Percentiles rank a stretch among this genome's conserved stretches.
These are phyloP conservation scores for Naegleria gruberi DNA, from an alignment of 208 protist genomes.

Conservation along the genomic window DNA sequence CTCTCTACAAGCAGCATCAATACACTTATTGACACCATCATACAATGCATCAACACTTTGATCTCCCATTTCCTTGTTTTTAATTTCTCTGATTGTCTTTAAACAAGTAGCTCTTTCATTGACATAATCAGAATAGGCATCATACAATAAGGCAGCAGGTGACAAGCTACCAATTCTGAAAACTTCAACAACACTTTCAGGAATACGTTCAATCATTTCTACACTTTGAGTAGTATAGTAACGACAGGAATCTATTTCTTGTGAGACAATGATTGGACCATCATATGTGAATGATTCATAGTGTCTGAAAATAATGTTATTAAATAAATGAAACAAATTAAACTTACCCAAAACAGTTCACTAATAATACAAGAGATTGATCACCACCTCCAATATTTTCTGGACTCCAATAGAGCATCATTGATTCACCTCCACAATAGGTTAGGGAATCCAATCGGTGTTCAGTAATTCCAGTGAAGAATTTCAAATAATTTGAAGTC, in stretches of 20 bases:
- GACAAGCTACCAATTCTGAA: conserved; percentile 17
- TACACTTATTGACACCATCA: neutral
- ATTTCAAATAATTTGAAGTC: neutral
- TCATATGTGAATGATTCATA: conserved; percentile 15
- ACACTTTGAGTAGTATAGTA: neutral
- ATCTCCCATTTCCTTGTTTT: neutral
- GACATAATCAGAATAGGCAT: conserved; percentile 12
- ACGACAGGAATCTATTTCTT: neutral
- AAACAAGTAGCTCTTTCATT: neutral
- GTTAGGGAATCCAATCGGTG: neutral
- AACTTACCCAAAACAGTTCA: conserved; percentile 11
- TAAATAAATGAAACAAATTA: no score
- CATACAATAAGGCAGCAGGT: neutral
- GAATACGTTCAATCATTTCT: conserved; percentile 5
- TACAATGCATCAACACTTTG: neutral
- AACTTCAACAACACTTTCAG: neutral
- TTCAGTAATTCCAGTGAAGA: neutral
- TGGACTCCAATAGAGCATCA: neutral
- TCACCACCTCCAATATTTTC: neutral
- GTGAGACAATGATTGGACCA: neutral
- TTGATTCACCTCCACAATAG: neutral
- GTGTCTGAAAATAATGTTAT: no score
- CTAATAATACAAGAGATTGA: neutral
- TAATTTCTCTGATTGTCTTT: conserved; percentile 11
- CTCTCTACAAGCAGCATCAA: conserved; percentile 23